Evolutionary conservation across 257 asterid species (phyloP).

Genomic region (Datura wrightii): DNA sequence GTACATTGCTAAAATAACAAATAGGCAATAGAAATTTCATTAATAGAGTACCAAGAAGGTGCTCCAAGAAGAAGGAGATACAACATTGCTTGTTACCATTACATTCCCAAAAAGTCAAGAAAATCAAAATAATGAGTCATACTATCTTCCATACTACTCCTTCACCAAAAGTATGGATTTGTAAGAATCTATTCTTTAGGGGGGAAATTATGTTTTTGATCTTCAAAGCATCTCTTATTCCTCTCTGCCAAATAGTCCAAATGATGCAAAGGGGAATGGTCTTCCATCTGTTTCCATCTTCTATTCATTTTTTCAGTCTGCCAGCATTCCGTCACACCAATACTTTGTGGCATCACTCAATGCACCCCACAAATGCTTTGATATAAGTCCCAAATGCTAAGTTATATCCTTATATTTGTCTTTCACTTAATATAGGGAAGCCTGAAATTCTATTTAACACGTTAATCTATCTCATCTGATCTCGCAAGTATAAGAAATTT

Average conservation of each 20-base stretch:
- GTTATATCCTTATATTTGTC: not conserved
- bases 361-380: not conserved
- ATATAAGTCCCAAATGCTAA: not conserved
- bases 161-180: not conserved
- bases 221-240: not conserved
- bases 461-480: not conserved
- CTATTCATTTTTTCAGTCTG: not conserved
- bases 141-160: not conserved
- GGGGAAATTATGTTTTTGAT: not conserved
- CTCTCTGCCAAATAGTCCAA: not conserved
- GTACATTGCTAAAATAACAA: not conserved
- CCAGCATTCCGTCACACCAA: not conserved
- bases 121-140: conserved; percentile 11
- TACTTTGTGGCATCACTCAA: not conserved
- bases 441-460: not conserved
- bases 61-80: not conserved
- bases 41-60: not conserved
- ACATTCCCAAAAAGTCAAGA: conserved; percentile 5
- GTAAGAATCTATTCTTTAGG: not conserved
- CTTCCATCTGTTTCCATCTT: not conserved
- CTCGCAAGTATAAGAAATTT: not conserved
- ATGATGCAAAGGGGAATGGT: not conserved
- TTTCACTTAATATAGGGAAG: not conserved
- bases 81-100: not conserved
- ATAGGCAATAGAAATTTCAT: not conserved